Conservation (phyloP, 2,329 filamentous ascomycete species). For the Pseudocercospora fijiensis region DNA sequence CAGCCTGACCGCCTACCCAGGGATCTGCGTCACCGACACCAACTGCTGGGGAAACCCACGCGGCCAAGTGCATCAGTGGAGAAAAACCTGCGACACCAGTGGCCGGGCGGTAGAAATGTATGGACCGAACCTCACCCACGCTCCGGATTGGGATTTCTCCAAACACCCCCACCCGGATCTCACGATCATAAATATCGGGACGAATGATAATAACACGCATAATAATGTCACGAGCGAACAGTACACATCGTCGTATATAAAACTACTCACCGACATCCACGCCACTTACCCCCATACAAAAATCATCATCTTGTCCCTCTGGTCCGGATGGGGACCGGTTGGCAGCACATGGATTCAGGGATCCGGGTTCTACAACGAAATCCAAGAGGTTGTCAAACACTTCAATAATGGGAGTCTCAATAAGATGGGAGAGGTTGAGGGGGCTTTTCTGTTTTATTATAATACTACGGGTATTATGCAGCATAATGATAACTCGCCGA, state of each 20-base stretch:
- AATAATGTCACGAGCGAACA: conserved; percentile 44
- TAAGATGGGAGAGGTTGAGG: conserved; percentile 42
- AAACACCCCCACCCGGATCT: conserved; percentile 39
- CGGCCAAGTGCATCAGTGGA: conserved; percentile 55
- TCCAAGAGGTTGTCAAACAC: conserved; percentile 52
- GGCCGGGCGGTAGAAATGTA: conserved; percentile 48
- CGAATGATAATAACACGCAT: conserved; percentile 45
- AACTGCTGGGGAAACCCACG: conserved; percentile 54
- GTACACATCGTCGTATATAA: conserved; percentile 45
- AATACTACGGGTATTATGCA: conserved; percentile 61
- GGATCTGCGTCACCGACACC: conserved; percentile 58
- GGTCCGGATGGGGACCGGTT: conserved; percentile 53
- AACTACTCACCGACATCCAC: conserved; percentile 46
- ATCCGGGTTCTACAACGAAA: conserved; percentile 51
- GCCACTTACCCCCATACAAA: conserved; percentile 44
- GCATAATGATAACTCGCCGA: conserved; percentile 61
- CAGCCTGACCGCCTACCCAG: conserved; percentile 58
- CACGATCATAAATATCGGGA: conserved; percentile 49
- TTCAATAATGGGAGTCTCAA: conserved; percentile 39
- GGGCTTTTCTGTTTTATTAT: conserved; percentile 59
- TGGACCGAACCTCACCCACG: conserved; percentile 29
- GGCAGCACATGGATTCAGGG: conserved; percentile 54
- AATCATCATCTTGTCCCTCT: conserved; percentile 51
- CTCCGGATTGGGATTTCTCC: conserved; percentile 40
- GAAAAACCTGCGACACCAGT: conserved; percentile 56